Base-by-base conservation (phyloP, 306 rosid genomes). In the Crataegus laevigata region DNA sequence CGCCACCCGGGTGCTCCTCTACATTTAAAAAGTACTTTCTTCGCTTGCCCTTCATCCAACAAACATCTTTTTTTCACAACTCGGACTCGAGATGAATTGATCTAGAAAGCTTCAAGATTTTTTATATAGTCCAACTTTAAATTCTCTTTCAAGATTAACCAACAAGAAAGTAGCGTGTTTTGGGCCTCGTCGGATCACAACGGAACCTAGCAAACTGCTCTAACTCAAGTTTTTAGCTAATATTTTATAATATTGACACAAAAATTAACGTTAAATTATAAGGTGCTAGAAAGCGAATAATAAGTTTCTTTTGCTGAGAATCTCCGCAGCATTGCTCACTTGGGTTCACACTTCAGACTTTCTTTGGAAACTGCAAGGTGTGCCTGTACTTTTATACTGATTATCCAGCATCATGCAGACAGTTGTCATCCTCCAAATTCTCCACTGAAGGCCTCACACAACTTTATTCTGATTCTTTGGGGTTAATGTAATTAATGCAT, bases 1-100 rank as follows among this genome's bases (percentile, higher is more conserved):
- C 98, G 60, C 98, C 98, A 66, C 98, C 98, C 4, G 98, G 98
- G 84, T 94, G 98, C 82, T 90, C 98, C 77, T 94, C 98, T 59
- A 94, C 97, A 43, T n/a, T n/a, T n/a, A n/a, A n/a, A n/a, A n/a
- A n/a, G n/a, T n/a, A n/a, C 69, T 65, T 81, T 81, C 65, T 76
- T 89, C 3, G 77, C 30, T 42, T 26, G 63, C 28, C 87, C 98
- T 91, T 87, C 80, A n/a, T 13, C 28, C 18, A 15, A 79, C 68
- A 79, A 18, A 68, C 19, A 9, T 6, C 43, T 21, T 11, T 42
- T 36, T 43, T 57, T 38, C 1, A 21, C 14, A 52, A 30, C 26
- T 19, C 63, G 10, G 32, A 54, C 30, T 55, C 64, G 3, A 71
- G 32, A 32, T 9, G 10, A 29, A 54, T 24, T 54, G n/a, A 47